Evolutionary conservation across 73 alveolate genomes (phyloP), one percentile per base, ranked within the genome.

Genomic region (Paramecium sonneborni): DNA sequence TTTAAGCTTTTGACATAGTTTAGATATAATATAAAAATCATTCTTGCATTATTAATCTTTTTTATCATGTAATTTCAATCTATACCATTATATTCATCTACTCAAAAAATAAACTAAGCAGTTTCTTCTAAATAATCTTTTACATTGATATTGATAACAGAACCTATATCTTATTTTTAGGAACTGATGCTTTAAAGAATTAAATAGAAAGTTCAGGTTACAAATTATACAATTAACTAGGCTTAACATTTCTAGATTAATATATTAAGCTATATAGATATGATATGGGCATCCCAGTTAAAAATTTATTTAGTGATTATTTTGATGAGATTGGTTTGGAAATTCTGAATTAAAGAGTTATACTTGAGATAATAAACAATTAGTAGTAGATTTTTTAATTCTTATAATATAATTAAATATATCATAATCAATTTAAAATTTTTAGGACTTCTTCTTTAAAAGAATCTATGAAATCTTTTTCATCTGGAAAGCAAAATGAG

Each of bases 81-180:
- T 93, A 43, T 93, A 57, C 97, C 97, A 94, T 23, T 96, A 96
- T 14, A 94, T 93, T 11, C 74, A 56, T 12, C 98, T 97, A 84
- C 70, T 93, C 20, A 74, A 85, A 56, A 96, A 62, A 85, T 93
- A 93, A 26, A 96, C 91, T 20, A 92, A 56, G 95, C 96, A 4
- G 92, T 82, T 15, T 97, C 94, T 85, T 94, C 97, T 72, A 95
- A 39, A 88, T 95, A 97, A 93, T 95, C 98, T 88, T 97, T 92
- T 55, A 26, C 12, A 24, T 32, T 24, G 62, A 72, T 41, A 41
- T 74, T 20, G 90, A 79, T 79, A 39, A 74, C 18, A 79, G 41
- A 79, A 43, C 41, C 28, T 79, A 79, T 46, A 62, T 79, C 28
- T 79, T 76, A 79, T 79, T 79, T 14, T 20, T 79, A 7, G 90